A percentile compares a stretch with the other conserved stretches of the same genome.
Conservation (phyloP, 1,284 basidiomycete genomes). For the Sanguinoderma infundibulare region DNA sequence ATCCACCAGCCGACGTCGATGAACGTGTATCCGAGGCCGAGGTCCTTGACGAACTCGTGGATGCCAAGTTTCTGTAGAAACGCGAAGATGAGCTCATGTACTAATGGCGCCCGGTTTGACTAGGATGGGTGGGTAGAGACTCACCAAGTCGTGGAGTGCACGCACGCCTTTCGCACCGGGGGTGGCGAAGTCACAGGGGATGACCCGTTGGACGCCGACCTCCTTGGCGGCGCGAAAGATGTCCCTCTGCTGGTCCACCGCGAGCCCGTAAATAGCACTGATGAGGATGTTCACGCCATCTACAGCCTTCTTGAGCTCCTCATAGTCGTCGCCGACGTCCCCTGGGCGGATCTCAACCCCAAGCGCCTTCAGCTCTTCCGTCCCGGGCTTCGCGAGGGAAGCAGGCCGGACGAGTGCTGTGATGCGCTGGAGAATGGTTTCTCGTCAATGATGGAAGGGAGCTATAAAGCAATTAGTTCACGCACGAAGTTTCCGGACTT, state of each 20-base stretch:
- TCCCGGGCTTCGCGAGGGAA: neutral
- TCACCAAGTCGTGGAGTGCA: slow-evolving; percentile 19
- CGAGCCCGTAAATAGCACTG: neutral
- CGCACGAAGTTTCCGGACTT: too few species aligned
- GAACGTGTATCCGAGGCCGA: slow-evolving; percentile 28
- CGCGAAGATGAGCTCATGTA: too few species aligned
- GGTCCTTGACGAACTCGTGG: slow-evolving; percentile 17
- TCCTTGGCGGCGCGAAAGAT: slow-evolving; percentile 19
- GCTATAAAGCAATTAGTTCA: too few species aligned
- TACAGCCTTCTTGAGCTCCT: slow-evolving; percentile 3
- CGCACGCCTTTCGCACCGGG: slow-evolving; percentile 16
- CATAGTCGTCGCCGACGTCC: neutral
- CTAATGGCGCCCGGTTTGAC: neutral
- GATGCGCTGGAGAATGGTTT: neutral
- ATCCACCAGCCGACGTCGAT: too few species aligned
- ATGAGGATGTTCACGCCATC: slow-evolving; percentile 15
- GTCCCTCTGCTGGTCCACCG: slow-evolving; percentile 5
- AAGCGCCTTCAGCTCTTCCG: neutral
- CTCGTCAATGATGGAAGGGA: too few species aligned
- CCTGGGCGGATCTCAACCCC: neutral
- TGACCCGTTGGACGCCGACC: slow-evolving; percentile 8
- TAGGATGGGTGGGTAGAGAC: neutral
- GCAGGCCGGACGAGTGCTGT: neutral
- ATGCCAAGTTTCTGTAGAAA: slow-evolving; percentile 28
- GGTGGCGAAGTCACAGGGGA: slow-evolving; percentile 20